A percentile compares a stretch with the other conserved stretches of the same genome.
phyloP scores from a whole-genome alignment of 2,329 filamentous ascomycete genomes.

The Fusarium continuum region DNA sequence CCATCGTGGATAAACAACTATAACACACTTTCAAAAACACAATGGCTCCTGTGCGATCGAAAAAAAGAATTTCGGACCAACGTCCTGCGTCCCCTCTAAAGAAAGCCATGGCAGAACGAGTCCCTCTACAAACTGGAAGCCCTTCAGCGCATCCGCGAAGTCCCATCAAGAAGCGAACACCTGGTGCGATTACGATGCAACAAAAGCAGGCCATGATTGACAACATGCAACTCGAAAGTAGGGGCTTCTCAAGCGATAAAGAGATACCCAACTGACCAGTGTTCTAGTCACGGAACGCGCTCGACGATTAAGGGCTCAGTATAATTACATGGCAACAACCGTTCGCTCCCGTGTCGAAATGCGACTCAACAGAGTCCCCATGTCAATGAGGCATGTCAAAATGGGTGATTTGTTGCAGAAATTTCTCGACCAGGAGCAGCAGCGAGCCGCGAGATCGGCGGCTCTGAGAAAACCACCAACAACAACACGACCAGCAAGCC shows the following conservation, averaged over 20 bases:
- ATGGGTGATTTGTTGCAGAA: conserved; percentile 80
- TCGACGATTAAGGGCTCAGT: conserved; percentile 87
- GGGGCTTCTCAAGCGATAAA: conserved; percentile 42
- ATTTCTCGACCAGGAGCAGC: conserved; percentile 57
- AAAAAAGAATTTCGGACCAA: conserved; percentile 46
- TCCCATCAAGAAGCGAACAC: conserved; percentile 68
- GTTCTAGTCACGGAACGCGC: conserved; percentile 82
- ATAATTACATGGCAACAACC: conserved; percentile 86
- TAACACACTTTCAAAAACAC: conserved; percentile 30
- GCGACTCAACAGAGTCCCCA: conserved; percentile 90
- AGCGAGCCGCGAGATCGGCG: conserved; percentile 55
- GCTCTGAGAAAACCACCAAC: conserved; percentile 63
- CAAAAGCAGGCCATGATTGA: conserved; percentile 91
- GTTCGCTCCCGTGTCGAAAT: conserved; percentile 88
- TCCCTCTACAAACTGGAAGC: conserved; percentile 39
- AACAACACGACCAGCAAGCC: conserved; percentile 47
- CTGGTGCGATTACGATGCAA: conserved; percentile 67
- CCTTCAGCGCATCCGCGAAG: conserved; percentile 59
- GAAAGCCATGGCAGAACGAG: conserved; percentile 36
- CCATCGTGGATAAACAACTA: conserved; percentile 11
- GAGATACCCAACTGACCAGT: conserved; percentile 25
- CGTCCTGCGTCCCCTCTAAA: conserved; percentile 27
- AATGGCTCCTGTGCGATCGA: conserved; percentile 59
- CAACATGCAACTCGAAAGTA: conserved; percentile 89
- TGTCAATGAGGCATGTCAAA: conserved; percentile 77